phyloP scores from a whole-genome alignment of 306 rosid genomes.

The Cucurbita maxima region DNA sequence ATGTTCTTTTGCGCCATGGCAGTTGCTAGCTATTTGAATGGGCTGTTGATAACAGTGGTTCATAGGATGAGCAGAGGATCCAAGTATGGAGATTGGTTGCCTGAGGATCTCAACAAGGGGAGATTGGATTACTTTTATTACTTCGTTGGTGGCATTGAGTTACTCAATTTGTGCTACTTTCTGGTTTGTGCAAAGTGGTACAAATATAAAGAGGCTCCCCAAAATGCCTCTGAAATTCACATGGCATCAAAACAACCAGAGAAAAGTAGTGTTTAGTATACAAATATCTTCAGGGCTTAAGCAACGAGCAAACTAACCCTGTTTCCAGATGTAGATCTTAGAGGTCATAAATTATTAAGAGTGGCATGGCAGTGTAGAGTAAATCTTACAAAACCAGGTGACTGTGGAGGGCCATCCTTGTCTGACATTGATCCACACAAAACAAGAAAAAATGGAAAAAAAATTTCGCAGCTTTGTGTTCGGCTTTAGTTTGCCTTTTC shows the following conservation, averaged over 20 bases:
- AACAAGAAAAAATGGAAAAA: neutral
- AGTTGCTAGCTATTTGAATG: slow-evolving; percentile 47
- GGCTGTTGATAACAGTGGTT: slow-evolving; percentile 35
- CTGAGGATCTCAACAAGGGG: slow-evolving; percentile 80
- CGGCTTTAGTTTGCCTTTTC: neutral
- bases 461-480: neutral
- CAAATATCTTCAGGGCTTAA: neutral
- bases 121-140: slow-evolving; percentile 63
- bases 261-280: slow-evolving; percentile 16
- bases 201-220: slow-evolving; percentile 32
- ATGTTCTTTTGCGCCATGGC: slow-evolving; percentile 54
- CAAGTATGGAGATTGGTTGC: slow-evolving; percentile 47
- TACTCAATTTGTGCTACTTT: slow-evolving; percentile 45
- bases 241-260: slow-evolving; percentile 12
- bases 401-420: neutral
- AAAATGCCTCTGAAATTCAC: slow-evolving; percentile 15
- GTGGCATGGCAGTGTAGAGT: neutral
- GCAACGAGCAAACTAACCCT: neutral
- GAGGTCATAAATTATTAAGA: neutral
- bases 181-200: slow-evolving; percentile 47
- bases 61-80: slow-evolving; percentile 27
- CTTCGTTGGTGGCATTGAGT: slow-evolving; percentile 35
- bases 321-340: neutral
- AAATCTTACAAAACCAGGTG: neutral
- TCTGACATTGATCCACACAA: neutral